Conservation (phyloP, 1,139 yeast genomes). For the Diutina ranongensis region DNA sequence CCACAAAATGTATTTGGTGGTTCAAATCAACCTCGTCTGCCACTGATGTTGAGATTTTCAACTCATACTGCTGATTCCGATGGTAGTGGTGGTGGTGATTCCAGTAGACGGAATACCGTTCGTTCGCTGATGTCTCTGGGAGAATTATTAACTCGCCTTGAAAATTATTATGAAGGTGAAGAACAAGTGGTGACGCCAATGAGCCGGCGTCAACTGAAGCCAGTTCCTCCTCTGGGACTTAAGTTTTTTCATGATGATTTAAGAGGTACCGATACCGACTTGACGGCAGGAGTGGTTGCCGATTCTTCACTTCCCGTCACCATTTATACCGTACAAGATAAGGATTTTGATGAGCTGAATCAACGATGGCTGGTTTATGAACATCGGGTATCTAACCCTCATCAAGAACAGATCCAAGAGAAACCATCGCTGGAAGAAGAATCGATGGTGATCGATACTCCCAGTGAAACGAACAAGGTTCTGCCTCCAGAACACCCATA, state of each 20-base stretch:
- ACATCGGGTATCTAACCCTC: not conserved
- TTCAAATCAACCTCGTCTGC: not conserved
- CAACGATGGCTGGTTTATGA: constrained; percentile 4
- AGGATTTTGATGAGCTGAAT: constrained; percentile 2
- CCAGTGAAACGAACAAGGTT: not conserved
- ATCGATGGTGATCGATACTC: not conserved
- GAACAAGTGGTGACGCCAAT: not conserved
- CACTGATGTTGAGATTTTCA: constrained; percentile 2
- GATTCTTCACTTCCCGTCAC: constrained; percentile 1
- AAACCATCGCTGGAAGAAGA: not conserved
- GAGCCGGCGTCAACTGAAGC: not conserved
- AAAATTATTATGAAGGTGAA: constrained; percentile 2
- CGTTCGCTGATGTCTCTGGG: constrained; percentile 5
- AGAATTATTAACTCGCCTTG: constrained; percentile 1
- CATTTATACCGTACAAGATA: constrained; percentile 2
- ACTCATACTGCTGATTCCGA: not conserved
- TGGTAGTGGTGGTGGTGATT: not conserved
- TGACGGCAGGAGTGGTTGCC: not conserved
- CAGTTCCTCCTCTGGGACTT: not conserved
- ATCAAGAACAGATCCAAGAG: not conserved
- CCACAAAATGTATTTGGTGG: too few relatives aligned
- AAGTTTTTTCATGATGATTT: not conserved
- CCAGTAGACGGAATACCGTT: not conserved
- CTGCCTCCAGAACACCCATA: not conserved
- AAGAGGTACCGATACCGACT: not conserved